These are phyloP conservation scores for Verticillium alfalfae DNA, from an alignment of 2,329 filamentous ascomycete species.

Conservation along the genomic window DNA sequence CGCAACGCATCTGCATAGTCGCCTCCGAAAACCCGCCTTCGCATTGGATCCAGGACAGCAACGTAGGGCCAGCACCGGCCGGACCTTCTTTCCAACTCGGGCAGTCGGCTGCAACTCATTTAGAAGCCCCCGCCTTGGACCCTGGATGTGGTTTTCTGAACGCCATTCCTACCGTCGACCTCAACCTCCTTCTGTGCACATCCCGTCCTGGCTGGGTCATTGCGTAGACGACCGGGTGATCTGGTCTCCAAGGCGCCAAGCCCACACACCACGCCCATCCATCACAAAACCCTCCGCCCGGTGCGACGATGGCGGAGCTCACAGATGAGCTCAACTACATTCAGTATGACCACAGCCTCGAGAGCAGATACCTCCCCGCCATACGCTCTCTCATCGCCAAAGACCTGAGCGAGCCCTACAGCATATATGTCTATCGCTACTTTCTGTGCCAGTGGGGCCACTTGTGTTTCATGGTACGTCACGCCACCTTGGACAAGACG, in stretches of 20 bases:
- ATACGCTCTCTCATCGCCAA: conserved; percentile 93
- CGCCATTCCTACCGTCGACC: not conserved
- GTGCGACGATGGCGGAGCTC: not conserved
- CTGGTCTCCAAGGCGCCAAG: not conserved
- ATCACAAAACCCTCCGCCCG: not conserved
- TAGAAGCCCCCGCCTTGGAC: not conserved
- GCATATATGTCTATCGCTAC: conserved; percentile 98
- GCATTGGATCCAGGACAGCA: not conserved
- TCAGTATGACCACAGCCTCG: conserved; percentile 57
- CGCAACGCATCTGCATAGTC: not conserved
- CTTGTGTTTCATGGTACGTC: conserved; percentile 82
- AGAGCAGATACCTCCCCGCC: conserved; percentile 66
- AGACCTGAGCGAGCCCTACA: conserved; percentile 95
- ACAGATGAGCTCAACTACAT: conserved; percentile 19
- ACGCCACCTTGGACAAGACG: not conserved
- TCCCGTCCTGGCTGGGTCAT: not conserved
- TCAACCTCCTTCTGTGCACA: not conserved
- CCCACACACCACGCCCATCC: not conserved
- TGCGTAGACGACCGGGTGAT: not conserved
- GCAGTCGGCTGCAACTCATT: not conserved
- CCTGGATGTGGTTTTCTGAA: not conserved
- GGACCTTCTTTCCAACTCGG: not conserved
- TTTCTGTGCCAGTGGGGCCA: conserved; percentile 98
- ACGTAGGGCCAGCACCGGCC: not conserved
- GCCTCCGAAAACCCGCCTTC: not conserved